Evolutionary conservation across 2,329 filamentous ascomycete genomes (phyloP), one percentile per base, ranked within the genome.

Genomic region (Exophiala sp.): DNA sequence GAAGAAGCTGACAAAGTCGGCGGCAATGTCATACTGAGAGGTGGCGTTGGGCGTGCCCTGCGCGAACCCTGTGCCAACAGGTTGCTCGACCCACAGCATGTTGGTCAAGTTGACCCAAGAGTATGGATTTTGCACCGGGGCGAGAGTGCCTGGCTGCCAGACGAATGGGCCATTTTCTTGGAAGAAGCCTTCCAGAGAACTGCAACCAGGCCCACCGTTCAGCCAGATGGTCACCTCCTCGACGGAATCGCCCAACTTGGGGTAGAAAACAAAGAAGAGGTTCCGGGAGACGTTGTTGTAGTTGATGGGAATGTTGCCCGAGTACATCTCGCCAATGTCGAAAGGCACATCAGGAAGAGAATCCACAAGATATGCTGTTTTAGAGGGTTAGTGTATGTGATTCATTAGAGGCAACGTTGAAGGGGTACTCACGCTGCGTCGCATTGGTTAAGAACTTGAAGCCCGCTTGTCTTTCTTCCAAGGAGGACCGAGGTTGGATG

Each of bases 61-160:
- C 5, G 77, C 81, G 62, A 83, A 79, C 0, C 82, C 82, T 2
- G 80, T 77, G 41, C 78, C 75, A 10, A 75, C 77, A 9, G 81
- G 86, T 66, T 87, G 80, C 60, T 88, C 85, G 59, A 88, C 79
- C 67, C 85, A 88, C 6, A 88, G 78, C 40, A 67, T 65, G 38
- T 66, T 66, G 50, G 47, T 79, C 18, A 79, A 75, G 59, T 81
- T 80, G 54, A 81, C 83, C 80, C 82, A 86, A 1, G 81, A 81
- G 68, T 78, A 82, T 0, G 81, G 79, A 59, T 86, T 86, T 14
- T 73, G 59, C 11, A 68, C 66, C 0, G 76, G 75, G 12, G 66
- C 68, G 63, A 81, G 78, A 40, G 76, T 77, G 36, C 80, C 77
- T 39, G 70, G 68, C 36, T 78, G 75, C 24, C 84, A 70, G 6